phyloP scores from a whole-genome alignment of 179 eudicot genomes.

The Nepenthes alata region DNA sequence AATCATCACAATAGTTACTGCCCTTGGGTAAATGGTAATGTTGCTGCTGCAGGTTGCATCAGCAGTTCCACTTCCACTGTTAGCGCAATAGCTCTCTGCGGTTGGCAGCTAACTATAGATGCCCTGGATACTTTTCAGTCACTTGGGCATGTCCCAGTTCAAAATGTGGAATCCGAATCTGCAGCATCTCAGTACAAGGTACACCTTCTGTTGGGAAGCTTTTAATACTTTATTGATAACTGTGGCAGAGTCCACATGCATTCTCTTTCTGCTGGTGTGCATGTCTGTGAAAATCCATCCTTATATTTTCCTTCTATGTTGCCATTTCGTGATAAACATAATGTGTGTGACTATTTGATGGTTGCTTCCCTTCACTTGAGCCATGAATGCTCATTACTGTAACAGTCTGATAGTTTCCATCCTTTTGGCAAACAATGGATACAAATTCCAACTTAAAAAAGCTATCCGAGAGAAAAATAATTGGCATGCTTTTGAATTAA shows the following conservation, averaged over 20 bases:
- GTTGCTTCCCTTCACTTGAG: too few relatives aligned
- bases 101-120: conserved; percentile 97
- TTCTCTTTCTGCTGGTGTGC: not conserved
- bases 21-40: conserved; percentile 98
- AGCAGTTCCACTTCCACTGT: conserved; percentile 62
- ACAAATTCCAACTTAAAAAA: too few relatives aligned
- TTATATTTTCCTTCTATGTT: too few relatives aligned
- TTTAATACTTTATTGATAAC: not conserved
- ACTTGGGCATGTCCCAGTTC: conserved; percentile 65
- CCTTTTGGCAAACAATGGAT: too few relatives aligned
- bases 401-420: too few relatives aligned
- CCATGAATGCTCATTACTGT: too few relatives aligned
- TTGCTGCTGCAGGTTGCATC: conserved; percentile 91
- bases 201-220: not conserved
- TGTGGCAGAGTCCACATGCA: not conserved
- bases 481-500: too few relatives aligned
- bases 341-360: too few relatives aligned
- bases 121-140: conserved; percentile 84
- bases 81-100: conserved; percentile 70
- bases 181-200: conserved; percentile 94
- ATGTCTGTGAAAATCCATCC: too few relatives aligned
- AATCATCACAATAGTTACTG: conserved; percentile 83
- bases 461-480: too few relatives aligned
- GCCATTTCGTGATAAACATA: too few relatives aligned
- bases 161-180: conserved; percentile 91